Evolutionary conservation across 495 filamentous ascomycete species (phyloP).

Genomic region (Durotheca rogersii): DNA sequence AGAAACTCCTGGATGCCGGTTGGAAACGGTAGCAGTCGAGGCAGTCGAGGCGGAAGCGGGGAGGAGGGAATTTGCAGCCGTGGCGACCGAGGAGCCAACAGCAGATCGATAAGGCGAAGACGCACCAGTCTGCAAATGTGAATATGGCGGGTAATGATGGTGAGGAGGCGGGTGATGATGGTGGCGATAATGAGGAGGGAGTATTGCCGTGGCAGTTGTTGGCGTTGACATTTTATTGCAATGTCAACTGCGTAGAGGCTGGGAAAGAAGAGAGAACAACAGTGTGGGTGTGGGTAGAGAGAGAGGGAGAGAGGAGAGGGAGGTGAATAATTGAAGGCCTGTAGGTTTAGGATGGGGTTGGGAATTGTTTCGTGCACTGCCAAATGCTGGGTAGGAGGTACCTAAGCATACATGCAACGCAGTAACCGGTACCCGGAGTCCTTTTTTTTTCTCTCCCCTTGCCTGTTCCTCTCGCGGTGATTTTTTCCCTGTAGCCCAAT

Average conservation of each 20-base stretch:
- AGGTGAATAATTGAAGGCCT: constrained; percentile 15
- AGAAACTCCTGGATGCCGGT: constrained; percentile 42
- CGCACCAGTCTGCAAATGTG: constrained; percentile 37
- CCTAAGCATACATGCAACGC: background rate
- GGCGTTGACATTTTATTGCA: constrained; percentile 73
- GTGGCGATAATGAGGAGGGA: constrained; percentile 56
- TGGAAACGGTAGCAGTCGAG: constrained; percentile 47
- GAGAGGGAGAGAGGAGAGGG: constrained; percentile 9
- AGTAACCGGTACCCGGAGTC: background rate
- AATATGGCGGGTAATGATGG: constrained; percentile 60
- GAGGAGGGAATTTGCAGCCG: constrained; percentile 48
- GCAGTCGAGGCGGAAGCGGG: constrained; percentile 52
- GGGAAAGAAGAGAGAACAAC: constrained; percentile 3
- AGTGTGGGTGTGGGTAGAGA: constrained; percentile 1
- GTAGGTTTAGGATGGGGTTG: constrained; percentile 14
- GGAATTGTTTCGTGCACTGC: constrained; percentile 28
- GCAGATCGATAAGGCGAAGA: constrained; percentile 55
- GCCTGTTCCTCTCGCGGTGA: background rate
- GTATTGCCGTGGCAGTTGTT: constrained; percentile 75
- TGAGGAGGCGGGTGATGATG: constrained; percentile 65
- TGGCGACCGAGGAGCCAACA: constrained; percentile 10
- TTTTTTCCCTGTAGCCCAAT: no score
- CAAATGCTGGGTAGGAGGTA: no score
- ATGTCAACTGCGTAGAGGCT: constrained; percentile 13
- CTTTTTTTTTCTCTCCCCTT: no score